Evolutionary conservation across 106 monocot genomes (phyloP).

Genomic region (Dioscorea alata): DNA sequence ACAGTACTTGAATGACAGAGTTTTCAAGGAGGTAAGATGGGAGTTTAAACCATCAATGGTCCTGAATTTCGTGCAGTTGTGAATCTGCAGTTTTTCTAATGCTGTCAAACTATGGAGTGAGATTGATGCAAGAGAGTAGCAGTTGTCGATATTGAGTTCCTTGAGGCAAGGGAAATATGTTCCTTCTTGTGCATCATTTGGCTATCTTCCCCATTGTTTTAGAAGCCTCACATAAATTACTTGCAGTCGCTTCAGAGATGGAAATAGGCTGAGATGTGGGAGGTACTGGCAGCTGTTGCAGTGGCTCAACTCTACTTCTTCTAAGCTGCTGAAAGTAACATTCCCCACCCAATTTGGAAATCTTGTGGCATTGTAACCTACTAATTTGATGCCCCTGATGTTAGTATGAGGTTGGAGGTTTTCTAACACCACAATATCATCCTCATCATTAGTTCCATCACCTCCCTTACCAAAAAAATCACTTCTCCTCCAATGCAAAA

Average conservation of each 20-base stretch:
- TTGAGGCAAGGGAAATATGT: not conserved
- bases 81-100: not conserved
- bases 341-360: conserved; percentile 21
- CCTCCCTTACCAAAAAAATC: not conserved
- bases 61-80: not conserved
- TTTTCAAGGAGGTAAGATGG: not conserved
- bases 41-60: not conserved
- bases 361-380: not conserved
- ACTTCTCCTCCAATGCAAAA: not conserved
- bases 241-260: not conserved
- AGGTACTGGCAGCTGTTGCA: not conserved
- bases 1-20: not conserved
- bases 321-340: not conserved
- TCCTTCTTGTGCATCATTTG: not conserved
- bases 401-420: conserved; percentile 14
- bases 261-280: not conserved
- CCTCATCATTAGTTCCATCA: not conserved
- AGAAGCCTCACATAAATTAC: not conserved
- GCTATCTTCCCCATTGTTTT: not conserved
- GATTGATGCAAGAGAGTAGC: not conserved
- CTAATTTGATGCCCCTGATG: conserved; percentile 4
- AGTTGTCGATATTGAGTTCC: not conserved
- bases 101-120: not conserved
- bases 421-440: conserved; percentile 4
- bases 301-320: not conserved